Percentiles rank a stretch among this genome's conserved stretches.
Conservation (phyloP, 139 green algal genomes). For the Asterochloris erici region DNA sequence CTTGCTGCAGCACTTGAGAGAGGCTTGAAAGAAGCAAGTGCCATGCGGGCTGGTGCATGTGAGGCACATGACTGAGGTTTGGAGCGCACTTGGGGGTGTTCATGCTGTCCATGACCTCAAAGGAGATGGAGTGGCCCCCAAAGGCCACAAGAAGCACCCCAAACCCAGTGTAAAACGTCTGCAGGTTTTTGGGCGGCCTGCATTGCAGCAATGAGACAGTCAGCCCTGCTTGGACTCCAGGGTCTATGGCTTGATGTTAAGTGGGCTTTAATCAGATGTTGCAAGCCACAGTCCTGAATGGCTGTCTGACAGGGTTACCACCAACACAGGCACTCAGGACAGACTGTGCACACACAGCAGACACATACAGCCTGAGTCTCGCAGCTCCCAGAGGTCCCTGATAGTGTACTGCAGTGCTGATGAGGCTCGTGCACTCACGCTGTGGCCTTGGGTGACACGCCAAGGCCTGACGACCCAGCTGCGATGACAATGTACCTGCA, state of each 20-base stretch:
- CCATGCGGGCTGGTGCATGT: too few species aligned
- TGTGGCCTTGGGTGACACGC: not conserved
- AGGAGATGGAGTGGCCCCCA: slow-evolving; percentile 10
- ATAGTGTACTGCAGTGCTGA: not conserved
- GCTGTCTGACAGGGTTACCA: not conserved
- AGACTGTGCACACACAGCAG: not conserved
- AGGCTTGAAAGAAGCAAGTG: too few species aligned
- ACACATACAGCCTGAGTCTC: not conserved
- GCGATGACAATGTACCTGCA: slow-evolving; percentile 4
- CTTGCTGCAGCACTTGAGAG: too few species aligned
- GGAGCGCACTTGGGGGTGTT: slow-evolving; percentile 2
- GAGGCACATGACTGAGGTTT: too few species aligned
- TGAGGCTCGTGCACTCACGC: not conserved
- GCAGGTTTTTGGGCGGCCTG: not conserved
- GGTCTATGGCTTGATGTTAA: too few species aligned
- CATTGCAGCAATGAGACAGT: not conserved
- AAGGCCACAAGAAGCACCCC: slow-evolving; percentile 7
- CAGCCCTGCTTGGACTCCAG: not conserved
- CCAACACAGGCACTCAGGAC: not conserved
- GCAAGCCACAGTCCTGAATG: too few species aligned
- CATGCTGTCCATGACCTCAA: slow-evolving; percentile 15
- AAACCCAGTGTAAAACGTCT: slow-evolving; percentile 9
- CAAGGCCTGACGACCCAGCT: not conserved
- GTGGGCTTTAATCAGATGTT: too few species aligned
- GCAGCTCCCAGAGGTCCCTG: not conserved